Evolutionary conservation across 2,329 filamentous ascomycete genomes (phyloP).

Genomic region (Cercospora sp.): DNA sequence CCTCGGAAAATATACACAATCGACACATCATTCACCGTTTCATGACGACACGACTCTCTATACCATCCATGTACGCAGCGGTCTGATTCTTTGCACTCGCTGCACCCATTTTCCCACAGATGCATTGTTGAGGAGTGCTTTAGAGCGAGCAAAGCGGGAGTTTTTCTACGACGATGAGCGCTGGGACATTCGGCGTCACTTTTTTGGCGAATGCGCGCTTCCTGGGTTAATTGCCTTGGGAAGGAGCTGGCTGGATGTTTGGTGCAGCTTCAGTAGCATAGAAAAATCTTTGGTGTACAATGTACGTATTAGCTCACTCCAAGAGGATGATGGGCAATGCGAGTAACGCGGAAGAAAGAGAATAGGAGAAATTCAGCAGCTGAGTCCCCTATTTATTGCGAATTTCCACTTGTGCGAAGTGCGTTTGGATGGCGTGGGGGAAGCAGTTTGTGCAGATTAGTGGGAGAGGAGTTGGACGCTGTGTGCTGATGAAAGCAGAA

Average conservation of each 20-base stretch:
- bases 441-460: not conserved
- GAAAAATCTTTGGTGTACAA: constrained; percentile 7
- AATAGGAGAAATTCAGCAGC: not conserved
- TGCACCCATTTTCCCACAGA: constrained; percentile 1
- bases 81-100: constrained; percentile 11
- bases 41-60: constrained; percentile 15
- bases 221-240: not conserved
- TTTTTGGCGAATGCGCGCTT: not conserved
- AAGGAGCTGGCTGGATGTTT: not conserved
- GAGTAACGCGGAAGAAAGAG: not conserved
- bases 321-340: not conserved
- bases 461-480: not conserved
- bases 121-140: constrained; percentile 10
- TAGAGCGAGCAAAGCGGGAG: constrained; percentile 17
- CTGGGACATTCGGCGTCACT: not conserved
- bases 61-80: constrained; percentile 12
- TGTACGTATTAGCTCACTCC: not conserved
- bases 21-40: constrained; percentile 3
- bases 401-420: not conserved
- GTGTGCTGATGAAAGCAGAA: not conserved
- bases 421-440: not conserved
- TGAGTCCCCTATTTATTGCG: not conserved
- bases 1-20: constrained; percentile 1
- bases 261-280: constrained; percentile 3
- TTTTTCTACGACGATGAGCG: not conserved